Evolutionary conservation across 1,284 basidiomycete genomes (phyloP).

Genomic region (Neotropicomus parvogracilis): DNA sequence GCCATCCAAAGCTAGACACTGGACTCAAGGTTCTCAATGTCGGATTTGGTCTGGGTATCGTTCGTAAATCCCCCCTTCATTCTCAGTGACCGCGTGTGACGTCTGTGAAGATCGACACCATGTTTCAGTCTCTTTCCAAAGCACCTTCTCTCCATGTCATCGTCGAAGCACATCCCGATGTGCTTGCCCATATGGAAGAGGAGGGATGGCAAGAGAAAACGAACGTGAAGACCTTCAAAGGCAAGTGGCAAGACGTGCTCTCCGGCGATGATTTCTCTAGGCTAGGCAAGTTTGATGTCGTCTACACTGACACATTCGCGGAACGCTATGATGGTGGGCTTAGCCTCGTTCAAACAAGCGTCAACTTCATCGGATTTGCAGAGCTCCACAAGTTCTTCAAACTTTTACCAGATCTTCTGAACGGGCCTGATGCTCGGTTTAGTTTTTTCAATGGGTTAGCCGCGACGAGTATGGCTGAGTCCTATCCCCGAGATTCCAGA

Average conservation of each 20-base stretch:
- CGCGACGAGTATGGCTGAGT: constrained; percentile 70
- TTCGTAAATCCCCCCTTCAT: constrained; percentile 37
- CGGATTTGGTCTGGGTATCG: constrained; percentile 94
- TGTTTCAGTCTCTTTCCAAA: constrained; percentile 69
- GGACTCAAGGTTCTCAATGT: constrained; percentile 81
- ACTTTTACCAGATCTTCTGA: constrained; percentile 76
- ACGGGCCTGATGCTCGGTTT: constrained; percentile 74
- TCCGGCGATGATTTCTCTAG: constrained; percentile 51
- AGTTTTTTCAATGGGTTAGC: constrained; percentile 98
- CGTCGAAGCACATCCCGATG: constrained; percentile 93
- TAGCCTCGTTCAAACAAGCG: background rate
- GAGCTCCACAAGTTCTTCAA: constrained; percentile 85
- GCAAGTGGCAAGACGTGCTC: constrained; percentile 88
- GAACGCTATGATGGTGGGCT: constrained; percentile 74
- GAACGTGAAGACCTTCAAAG: constrained; percentile 81
- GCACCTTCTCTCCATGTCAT: constrained; percentile 80
- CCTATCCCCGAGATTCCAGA: background rate
- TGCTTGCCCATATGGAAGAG: constrained; percentile 72
- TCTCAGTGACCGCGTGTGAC: constrained; percentile 9
- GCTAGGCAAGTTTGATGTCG: constrained; percentile 76
- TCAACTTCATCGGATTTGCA: constrained; percentile 21
- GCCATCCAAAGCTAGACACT: constrained; percentile 44
- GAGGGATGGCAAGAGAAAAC: constrained; percentile 75
- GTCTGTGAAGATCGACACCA: constrained; percentile 65
- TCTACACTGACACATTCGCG: constrained; percentile 96